Conservation (phyloP, 2,329 filamentous ascomycete species). For the Lasiodiplodia gonubiensis region DNA sequence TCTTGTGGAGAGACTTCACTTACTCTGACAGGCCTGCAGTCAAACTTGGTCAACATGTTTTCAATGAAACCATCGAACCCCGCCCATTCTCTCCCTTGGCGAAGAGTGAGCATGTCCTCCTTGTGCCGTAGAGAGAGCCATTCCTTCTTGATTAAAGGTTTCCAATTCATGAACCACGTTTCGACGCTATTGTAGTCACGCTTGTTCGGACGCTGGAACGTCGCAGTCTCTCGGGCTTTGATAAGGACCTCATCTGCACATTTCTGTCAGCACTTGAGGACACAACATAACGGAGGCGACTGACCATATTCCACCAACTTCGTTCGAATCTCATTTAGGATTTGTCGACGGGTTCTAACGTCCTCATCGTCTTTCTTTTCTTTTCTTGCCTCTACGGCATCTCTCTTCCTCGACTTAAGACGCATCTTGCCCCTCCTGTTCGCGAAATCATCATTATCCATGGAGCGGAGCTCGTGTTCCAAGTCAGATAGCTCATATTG, state of each 20-base stretch:
- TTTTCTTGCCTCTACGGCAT: background rate
- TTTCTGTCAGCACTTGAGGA: background rate
- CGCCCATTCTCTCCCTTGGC: slow-evolving; percentile 49
- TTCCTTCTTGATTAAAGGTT: slow-evolving; percentile 45
- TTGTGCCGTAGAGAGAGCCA: slow-evolving; percentile 47
- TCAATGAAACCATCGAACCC: slow-evolving; percentile 50
- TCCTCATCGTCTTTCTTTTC: background rate
- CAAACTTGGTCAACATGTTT: slow-evolving; percentile 38
- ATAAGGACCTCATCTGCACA: slow-evolving; percentile 46
- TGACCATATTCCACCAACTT: slow-evolving; percentile 46
- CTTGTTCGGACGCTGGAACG: slow-evolving; percentile 47
- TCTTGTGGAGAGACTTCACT: slow-evolving; percentile 26
- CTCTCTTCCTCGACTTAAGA: background rate
- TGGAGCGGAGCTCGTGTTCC: slow-evolving; percentile 37
- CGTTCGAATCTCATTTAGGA: slow-evolving; percentile 41
- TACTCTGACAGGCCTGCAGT: slow-evolving; percentile 38
- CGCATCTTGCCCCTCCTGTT: background rate
- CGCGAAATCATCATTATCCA: slow-evolving; percentile 38
- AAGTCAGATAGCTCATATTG: slow-evolving; percentile 43
- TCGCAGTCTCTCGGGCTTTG: slow-evolving; percentile 45
- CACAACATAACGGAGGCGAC: background rate
- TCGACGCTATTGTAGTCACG: slow-evolving; percentile 48
- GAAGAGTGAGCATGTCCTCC: slow-evolving; percentile 50
- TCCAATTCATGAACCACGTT: slow-evolving; percentile 44
- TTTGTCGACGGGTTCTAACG: slow-evolving; percentile 32